Evolutionary conservation across 1,139 yeast genomes (phyloP), one percentile per base, ranked within the genome.

Genomic region (Blastobotrys illinoisensis): DNA sequence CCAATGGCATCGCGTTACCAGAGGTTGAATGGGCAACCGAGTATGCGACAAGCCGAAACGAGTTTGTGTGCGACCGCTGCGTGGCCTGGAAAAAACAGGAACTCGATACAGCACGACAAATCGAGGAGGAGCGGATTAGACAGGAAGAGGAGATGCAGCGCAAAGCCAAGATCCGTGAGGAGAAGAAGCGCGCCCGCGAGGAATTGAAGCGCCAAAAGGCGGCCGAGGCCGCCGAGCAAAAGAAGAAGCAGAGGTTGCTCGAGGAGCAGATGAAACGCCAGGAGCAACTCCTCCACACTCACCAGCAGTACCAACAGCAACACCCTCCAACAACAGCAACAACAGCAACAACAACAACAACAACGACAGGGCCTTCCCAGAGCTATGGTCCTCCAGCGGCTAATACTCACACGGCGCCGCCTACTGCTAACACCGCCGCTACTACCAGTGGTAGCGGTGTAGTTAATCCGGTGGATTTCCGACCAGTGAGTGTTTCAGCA

Each of bases 61-160:
- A 45, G 21, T 56, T 51, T 56, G 47, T 54, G 7, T 55, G 58
- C 26, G 55, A 54, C n/a, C 46, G 53, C 46, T 55, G 58, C 44
- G 18, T 51, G 21, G 54, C 43, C 23, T 50, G 48, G 24, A 32
- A 24, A 19, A 32, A 44, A 32, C 50, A 50, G 16, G 49, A 51
- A 26, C 28, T 36, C n/a, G 55, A 47, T n/a, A 49, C 43, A 45
- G 44, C 40, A 48, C 46, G 50, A 47, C 36, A 44, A 48, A 28
- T 14, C 13, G 51, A 48, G 46, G 23, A 48, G 28, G 54, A 51
- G 45, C 50, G 50, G 18, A n/a, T 47, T n/a, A 40, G 46, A n/a
- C 40, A 47, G 48, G 54, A 53, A 44, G 23, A 49, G 21, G 40
- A 44, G 44, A 49, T 51, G 51, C 46, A 45, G 47, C 46, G 48